Evolutionary conservation across 208 protist genomes (phyloP).

Genomic region (Trypanosoma boissoni): DNA sequence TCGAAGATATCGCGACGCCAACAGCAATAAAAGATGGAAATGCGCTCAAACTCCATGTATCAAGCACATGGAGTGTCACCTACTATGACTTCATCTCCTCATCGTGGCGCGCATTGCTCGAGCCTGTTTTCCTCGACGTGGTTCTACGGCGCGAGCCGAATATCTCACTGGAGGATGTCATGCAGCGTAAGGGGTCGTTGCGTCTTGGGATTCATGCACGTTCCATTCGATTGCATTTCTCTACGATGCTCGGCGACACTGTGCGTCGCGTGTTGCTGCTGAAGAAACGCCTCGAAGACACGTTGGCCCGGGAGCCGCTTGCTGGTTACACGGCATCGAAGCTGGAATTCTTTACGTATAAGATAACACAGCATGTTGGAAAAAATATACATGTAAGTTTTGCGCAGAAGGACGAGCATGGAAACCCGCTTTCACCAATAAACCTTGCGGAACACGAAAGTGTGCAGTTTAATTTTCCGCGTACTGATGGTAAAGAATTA

Average conservation of each 20-base stretch:
- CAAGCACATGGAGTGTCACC: slow-evolving; percentile 23
- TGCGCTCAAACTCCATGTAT: slow-evolving; percentile 26
- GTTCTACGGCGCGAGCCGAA: slow-evolving; percentile 14
- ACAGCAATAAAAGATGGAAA: slow-evolving; percentile 6
- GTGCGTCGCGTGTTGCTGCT: slow-evolving; percentile 12
- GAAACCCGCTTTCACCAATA: slow-evolving; percentile 11
- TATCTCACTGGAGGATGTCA: slow-evolving; percentile 31
- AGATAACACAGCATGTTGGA: slow-evolving; percentile 34
- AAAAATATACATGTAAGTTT: slow-evolving; percentile 15
- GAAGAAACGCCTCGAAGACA: slow-evolving; percentile 9
- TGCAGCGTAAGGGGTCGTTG: slow-evolving; percentile 19
- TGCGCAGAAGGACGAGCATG: slow-evolving; percentile 17
- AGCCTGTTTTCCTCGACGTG: slow-evolving; percentile 26
- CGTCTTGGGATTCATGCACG: slow-evolving; percentile 25
- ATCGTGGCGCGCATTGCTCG: slow-evolving; percentile 38
- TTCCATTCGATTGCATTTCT: slow-evolving; percentile 29
- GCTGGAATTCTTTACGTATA: slow-evolving; percentile 29
- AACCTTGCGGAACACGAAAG: slow-evolving; percentile 24
- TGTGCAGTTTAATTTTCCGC: slow-evolving; percentile 65
- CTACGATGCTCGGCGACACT: slow-evolving; percentile 25
- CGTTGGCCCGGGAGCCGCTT: background rate
- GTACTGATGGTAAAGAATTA: slow-evolving; percentile 53
- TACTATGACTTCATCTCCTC: slow-evolving; percentile 39
- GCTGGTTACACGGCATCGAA: background rate
- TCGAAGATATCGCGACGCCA: slow-evolving; percentile 33